phyloP scores from a whole-genome alignment of 305 asterid genomes.

The Plantago lanceolata region DNA sequence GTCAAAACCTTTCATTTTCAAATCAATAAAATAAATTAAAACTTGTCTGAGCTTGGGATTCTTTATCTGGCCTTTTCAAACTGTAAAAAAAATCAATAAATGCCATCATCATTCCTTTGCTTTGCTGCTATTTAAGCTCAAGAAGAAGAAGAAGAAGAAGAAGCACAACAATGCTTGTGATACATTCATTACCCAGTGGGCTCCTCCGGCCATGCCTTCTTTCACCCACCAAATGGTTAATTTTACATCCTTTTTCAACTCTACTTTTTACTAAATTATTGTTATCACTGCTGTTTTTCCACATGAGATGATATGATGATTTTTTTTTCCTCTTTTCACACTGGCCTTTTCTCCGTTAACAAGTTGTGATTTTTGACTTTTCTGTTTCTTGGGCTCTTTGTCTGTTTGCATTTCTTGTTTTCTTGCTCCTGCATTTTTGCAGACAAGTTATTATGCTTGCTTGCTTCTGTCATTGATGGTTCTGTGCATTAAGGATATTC shows the following conservation, averaged over 20 bases:
- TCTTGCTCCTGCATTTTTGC: constrained; percentile 10
- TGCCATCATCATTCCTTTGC: neutral
- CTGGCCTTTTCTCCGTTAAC: neutral
- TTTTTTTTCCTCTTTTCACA: neutral
- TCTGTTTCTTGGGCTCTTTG: constrained; percentile 14
- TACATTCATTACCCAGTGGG: neutral
- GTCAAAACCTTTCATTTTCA: no score
- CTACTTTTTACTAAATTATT: neutral
- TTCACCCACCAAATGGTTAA: neutral
- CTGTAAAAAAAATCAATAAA: neutral
- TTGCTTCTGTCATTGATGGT: neutral
- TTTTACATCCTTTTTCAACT: no score
- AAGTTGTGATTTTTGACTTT: constrained; percentile 40
- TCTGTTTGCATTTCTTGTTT: constrained; percentile 27
- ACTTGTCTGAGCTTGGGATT: neutral
- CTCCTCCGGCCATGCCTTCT: neutral
- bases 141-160: neutral
- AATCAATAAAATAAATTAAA: no score
- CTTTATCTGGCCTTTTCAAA: neutral
- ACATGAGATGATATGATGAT: neutral
- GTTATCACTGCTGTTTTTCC: neutral
- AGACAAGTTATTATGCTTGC: constrained; percentile 8
- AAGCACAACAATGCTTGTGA: neutral
- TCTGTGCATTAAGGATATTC: no score
- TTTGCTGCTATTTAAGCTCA: neutral